Evolutionary conservation across 768 basidiomycete genomes (phyloP).

Genomic region (Tremella yokohamensis): DNA sequence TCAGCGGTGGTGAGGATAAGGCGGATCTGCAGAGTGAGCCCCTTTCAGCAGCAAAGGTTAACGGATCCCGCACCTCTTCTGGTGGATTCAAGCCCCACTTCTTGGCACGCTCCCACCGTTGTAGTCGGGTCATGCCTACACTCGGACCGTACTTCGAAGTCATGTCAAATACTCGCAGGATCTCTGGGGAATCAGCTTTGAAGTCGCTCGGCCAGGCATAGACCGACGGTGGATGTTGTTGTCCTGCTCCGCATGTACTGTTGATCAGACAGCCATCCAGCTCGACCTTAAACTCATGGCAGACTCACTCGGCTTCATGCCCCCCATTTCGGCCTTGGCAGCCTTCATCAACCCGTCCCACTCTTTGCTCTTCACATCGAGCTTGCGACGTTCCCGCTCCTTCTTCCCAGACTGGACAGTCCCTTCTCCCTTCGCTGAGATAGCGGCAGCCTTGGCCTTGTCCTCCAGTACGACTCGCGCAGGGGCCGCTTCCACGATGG

Average conservation of each 20-base stretch:
- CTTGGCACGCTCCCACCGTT: constrained; percentile 82
- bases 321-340: constrained; percentile 59
- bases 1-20: constrained; percentile 72
- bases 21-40: constrained; percentile 58
- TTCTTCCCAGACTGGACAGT: constrained; percentile 8
- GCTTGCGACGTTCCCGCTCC: constrained; percentile 15
- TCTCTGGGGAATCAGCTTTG: constrained; percentile 17
- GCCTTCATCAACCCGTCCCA: constrained; percentile 59
- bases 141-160: constrained; percentile 47
- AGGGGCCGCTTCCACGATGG: too few relatives aligned
- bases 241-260: constrained; percentile 46
- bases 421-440: not conserved
- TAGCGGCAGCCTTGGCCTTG: not conserved
- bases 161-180: constrained; percentile 50
- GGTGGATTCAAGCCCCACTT: constrained; percentile 77
- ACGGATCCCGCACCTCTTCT: constrained; percentile 60
- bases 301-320: constrained; percentile 61
- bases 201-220: constrained; percentile 48
- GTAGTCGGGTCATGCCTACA: constrained; percentile 60
- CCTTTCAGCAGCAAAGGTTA: too few relatives aligned
- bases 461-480: not conserved
- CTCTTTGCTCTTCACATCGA: constrained; percentile 56
- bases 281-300: not conserved
- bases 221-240: constrained; percentile 45
- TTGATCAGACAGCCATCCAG: constrained; percentile 4